Evolutionary conservation across 192 early-diverging fungal species (phyloP).

Genomic region (Dissophora globulifera): DNA sequence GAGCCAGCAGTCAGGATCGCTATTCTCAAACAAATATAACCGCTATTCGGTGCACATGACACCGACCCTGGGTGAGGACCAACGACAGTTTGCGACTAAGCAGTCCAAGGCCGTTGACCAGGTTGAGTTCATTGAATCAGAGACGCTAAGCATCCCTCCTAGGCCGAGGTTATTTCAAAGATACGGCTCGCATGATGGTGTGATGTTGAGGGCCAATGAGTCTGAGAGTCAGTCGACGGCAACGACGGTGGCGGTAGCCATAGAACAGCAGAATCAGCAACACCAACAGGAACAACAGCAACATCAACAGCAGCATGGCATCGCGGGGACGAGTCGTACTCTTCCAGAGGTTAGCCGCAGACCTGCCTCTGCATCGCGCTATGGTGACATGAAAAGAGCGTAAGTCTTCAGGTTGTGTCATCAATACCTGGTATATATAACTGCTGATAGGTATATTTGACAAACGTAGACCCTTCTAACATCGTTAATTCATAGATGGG

Average conservation of each 20-base stretch:
- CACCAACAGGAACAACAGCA: not conserved
- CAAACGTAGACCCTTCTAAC: not conserved
- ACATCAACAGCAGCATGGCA: not conserved
- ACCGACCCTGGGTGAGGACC: constrained; percentile 15
- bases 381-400: constrained; percentile 41
- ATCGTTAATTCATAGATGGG: constrained; percentile 48
- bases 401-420: constrained; percentile 9
- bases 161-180: not conserved
- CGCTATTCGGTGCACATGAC: constrained; percentile 22
- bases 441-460: no score
- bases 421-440: not conserved
- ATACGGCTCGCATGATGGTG: not conserved
- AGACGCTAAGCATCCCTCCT: constrained; percentile 3
- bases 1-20: constrained; percentile 2
- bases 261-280: not conserved
- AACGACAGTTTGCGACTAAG: not conserved
- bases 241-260: no score
- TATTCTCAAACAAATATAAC: no score
- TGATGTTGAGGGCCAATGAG: no score
- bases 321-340: not conserved
- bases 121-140: not conserved
- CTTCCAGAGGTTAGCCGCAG: not conserved
- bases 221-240: no score
- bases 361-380: constrained; percentile 11
- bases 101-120: not conserved